Percentiles rank a stretch among this genome's conserved stretches.
Evolutionary conservation across 1,284 basidiomycete genomes (phyloP).

Genomic region (Cryptococcus amylolentus): DNA sequence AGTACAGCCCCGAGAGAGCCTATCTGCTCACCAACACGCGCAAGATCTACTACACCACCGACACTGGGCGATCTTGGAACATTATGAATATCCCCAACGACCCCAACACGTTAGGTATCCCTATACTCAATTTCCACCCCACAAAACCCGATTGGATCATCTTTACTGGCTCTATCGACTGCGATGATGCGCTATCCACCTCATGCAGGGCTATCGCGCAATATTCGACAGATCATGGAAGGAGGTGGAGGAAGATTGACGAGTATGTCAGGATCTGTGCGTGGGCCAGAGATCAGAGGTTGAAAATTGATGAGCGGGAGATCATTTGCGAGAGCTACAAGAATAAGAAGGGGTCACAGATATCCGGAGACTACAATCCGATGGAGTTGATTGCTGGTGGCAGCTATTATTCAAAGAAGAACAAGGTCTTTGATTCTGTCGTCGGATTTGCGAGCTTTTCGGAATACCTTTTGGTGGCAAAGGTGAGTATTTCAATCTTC

Average conservation of each 20-base stretch:
- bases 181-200: slow-evolving; percentile 51
- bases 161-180: slow-evolving; percentile 77
- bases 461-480: slow-evolving; percentile 89
- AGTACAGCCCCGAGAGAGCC: slow-evolving; percentile 72
- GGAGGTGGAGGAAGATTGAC: slow-evolving; percentile 72
- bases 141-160: slow-evolving; percentile 75
- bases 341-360: slow-evolving; percentile 78
- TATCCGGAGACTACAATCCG: slow-evolving; percentile 58
- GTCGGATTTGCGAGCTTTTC: slow-evolving; percentile 96
- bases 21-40: slow-evolving; percentile 75
- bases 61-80: slow-evolving; percentile 75
- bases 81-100: slow-evolving; percentile 59
- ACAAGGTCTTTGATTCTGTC: slow-evolving; percentile 75
- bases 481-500: slow-evolving; percentile 55
- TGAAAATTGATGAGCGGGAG: slow-evolving; percentile 75
- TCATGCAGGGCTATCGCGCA: slow-evolving; percentile 68
- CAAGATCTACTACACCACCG: slow-evolving; percentile 74
- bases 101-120: slow-evolving; percentile 75
- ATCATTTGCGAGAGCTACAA: slow-evolving; percentile 89
- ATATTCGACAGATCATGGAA: slow-evolving; percentile 74
- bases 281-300: slow-evolving; percentile 78
- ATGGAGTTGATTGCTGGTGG: slow-evolving; percentile 75
- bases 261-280: slow-evolving; percentile 84
- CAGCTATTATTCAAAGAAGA: slow-evolving; percentile 69
- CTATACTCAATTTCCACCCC: slow-evolving; percentile 84